Evolutionary conservation across 352 stramenopile genomes (phyloP), one percentile per base, ranked within the genome.

Genomic region (Pythium dissotocum): DNA sequence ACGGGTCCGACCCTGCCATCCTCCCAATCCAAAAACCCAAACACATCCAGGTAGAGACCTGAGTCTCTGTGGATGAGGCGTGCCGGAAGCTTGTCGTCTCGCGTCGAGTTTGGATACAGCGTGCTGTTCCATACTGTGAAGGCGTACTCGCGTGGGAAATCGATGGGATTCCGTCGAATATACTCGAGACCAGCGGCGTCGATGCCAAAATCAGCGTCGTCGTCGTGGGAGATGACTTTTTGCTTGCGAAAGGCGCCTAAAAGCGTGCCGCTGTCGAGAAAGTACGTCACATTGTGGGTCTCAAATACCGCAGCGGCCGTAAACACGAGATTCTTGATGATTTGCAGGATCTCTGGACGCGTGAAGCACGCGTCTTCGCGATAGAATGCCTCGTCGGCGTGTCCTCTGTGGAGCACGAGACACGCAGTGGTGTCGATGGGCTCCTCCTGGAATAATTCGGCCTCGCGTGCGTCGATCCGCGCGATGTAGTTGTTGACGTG

Each of bases 1-100:
- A 73, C 10, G 28, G 75, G 71, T 0, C 67, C 68, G 14, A 67
- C 49, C n/a, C 42, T 65, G 28, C 46, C 49, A 24, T 71, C 61
- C 9, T 60, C 38, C 54, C 59, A 71, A 44, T 76, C 61, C 28
- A 73, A 30, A 52, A 72, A 81, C 42, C 67, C 69, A 28, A 81
- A 79, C 13, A 77, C 48, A 56, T 81, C 72, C 8, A 74, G n/a
- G 62, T 76, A 81, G 26, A 81, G n/a, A 16, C 32, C 71, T 2
- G 69, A 76, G 10, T 48, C 42, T 7, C 26, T 63, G 58, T 77
- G 67, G 24, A 73, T 61, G 35, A 78, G 35, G 0, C 68, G 65
- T n/a, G 60, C 65, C 2, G 69, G 75, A 12, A 79, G 56, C 49
- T 68, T 59, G 10, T 72, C 68, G 58, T 76, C 71, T 9, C 75